These are phyloP conservation scores for Pestalotiopsis sp. DNA, from an alignment of 2,329 filamentous ascomycete genomes.

Conservation along the genomic window DNA sequence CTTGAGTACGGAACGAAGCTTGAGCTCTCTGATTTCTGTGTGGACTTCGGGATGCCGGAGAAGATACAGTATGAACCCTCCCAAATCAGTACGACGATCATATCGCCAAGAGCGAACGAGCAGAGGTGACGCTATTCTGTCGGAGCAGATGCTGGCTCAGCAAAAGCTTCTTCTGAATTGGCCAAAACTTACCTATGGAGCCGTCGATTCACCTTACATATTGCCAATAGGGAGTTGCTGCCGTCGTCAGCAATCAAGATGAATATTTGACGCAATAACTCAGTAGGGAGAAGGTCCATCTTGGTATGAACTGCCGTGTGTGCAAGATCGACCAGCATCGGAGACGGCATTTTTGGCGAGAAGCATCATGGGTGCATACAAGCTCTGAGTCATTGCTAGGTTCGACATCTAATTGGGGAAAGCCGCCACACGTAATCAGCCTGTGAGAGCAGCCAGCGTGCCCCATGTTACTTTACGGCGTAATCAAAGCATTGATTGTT, in stretches of 20 bases:
- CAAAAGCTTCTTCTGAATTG: background rate
- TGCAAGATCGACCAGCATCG: too few species aligned
- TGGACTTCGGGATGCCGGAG: background rate
- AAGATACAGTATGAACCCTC: background rate
- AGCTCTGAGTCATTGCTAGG: too few species aligned
- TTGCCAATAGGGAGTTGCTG: background rate
- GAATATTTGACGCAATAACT: background rate
- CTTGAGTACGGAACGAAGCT: background rate
- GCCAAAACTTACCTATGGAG: background rate
- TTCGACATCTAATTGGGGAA: too few species aligned
- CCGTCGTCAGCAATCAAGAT: background rate
- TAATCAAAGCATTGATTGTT: too few species aligned
- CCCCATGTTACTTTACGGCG: too few species aligned
- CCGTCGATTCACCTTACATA: background rate
- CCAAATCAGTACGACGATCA: background rate
- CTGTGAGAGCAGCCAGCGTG: too few species aligned
- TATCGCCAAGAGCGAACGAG: slow-evolving; percentile 4
- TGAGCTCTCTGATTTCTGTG: slow-evolving; percentile 3
- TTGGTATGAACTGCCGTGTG: background rate
- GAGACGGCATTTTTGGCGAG: too few species aligned
- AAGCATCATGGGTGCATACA: too few species aligned
- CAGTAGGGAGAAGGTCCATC: background rate
- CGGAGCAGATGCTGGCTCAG: background rate
- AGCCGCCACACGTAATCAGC: too few species aligned
- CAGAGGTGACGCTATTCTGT: background rate